Evolutionary conservation across 1,284 basidiomycete genomes (phyloP), one percentile per base, ranked within the genome.

Genomic region (Coniferiporia weirii): DNA sequence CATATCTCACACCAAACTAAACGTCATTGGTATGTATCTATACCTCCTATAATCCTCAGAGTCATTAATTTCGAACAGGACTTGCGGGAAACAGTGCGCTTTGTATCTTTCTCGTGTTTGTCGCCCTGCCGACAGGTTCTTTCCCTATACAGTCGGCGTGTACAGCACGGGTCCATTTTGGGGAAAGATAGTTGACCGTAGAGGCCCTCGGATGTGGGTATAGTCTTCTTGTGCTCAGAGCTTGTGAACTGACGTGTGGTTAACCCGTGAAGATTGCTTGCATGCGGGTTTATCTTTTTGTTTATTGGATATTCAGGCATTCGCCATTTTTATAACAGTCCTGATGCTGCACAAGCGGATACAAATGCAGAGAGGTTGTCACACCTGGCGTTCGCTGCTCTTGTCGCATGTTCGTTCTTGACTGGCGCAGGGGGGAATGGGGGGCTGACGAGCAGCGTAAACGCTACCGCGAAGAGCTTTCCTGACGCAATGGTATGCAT

Each of bases 1-100:
- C 48, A 79, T 93, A 17, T 79, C 83, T 0, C 88, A 91, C 54
- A 93, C 89, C 0, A 81, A 87, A 61, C 75, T 90, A 48, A 93
- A 93, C 65, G 71, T 91, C 46, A 78, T 93, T 27, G 89, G 83
- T 35, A 63, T 67, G 20, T 67, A 68, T 8, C 20, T 13, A 6
- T 20, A 2, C 46, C 15, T 52, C 20, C 20, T 5, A 15, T 40
- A 44, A 19, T 17, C 4, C 15, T 54, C n/a, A 32, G 44, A 54
- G 15, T 38, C 17, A 12, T 20, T 47, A 19, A 51, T 50, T 43
- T 32, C 38, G 22, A 32, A 36, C 22, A 66, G 65, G 59, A 9
- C 72, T 87, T 12, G 82, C 82, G 2, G 87, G 85, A 53, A 89
- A 87, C 65, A 68, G 85, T 84, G 62, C 62, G 79, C 63, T 4